phyloP scores from a whole-genome alignment of 129 eudicot genomes.

The Lactuca saligna region DNA sequence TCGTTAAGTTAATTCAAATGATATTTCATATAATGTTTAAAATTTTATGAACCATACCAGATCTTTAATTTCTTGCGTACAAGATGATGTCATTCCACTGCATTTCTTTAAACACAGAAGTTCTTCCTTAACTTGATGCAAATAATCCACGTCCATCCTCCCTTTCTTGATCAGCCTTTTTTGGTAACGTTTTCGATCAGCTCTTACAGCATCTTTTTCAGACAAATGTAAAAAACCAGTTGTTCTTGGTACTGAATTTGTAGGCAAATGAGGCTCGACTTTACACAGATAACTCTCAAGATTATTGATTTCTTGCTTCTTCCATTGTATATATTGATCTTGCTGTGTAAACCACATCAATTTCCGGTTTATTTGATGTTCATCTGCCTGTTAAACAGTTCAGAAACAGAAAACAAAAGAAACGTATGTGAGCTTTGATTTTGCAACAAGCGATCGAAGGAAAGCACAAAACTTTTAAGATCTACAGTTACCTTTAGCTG shows the following conservation, averaged over 20 bases:
- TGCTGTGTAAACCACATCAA: background rate
- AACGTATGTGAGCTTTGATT: background rate
- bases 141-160: slow-evolving; percentile 10
- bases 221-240: slow-evolving; percentile 4
- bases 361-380: slow-evolving; percentile 16
- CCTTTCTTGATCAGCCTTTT: slow-evolving; percentile 17
- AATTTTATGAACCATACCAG: slow-evolving; percentile 9
- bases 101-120: slow-evolving; percentile 7
- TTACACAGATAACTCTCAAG: background rate
- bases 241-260: background rate
- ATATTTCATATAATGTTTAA: background rate
- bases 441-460: background rate
- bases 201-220: background rate
- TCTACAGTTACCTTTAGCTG: slow-evolving; percentile 9
- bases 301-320: background rate
- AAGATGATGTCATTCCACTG: slow-evolving; percentile 1
- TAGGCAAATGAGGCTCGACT: background rate
- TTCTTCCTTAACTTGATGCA: slow-evolving; percentile 12
- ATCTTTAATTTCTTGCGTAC: slow-evolving; percentile 17
- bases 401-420: background rate
- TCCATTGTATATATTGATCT: background rate
- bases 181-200: slow-evolving; percentile 13
- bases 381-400: slow-evolving; percentile 11
- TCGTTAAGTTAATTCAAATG: background rate
- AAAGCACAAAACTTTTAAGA: background rate